Conservation (phyloP, 441 rosid genomes). For the Erodium moschatum region DNA sequence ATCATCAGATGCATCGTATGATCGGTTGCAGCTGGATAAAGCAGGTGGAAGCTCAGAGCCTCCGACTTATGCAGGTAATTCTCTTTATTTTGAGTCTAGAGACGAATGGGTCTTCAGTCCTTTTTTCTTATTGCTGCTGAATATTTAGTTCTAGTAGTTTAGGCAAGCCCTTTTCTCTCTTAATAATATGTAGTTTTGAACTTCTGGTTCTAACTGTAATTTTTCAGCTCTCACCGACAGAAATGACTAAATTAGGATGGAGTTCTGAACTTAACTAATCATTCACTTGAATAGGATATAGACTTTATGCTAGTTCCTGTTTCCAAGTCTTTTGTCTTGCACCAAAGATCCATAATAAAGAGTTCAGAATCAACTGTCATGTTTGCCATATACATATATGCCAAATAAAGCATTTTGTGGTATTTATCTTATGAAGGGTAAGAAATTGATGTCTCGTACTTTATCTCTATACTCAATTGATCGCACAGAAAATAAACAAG, state of each 20-base stretch:
- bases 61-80: slow-evolving; percentile 17
- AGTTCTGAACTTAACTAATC: too few species aligned
- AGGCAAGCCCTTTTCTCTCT: background rate
- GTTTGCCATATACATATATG: too few species aligned
- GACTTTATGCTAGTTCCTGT: background rate
- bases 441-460: background rate
- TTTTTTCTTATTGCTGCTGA: background rate
- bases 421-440: background rate
- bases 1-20: slow-evolving; percentile 31
- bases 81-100: slow-evolving; percentile 4
- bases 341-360: background rate
- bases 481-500: too few species aligned
- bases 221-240: too few species aligned
- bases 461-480: too few species aligned
- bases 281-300: too few species aligned
- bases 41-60: slow-evolving; percentile 24
- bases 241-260: too few species aligned
- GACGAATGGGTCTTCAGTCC: background rate
- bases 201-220: background rate
- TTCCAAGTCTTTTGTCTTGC: background rate
- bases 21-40: slow-evolving; percentile 23
- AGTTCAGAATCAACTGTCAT: background rate
- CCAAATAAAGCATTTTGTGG: too few species aligned
- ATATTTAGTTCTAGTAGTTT: background rate
- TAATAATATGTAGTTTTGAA: background rate